phyloP scores from a whole-genome alignment of 1,139 yeast genomes.

The Saccharomycopsis hybrid region DNA sequence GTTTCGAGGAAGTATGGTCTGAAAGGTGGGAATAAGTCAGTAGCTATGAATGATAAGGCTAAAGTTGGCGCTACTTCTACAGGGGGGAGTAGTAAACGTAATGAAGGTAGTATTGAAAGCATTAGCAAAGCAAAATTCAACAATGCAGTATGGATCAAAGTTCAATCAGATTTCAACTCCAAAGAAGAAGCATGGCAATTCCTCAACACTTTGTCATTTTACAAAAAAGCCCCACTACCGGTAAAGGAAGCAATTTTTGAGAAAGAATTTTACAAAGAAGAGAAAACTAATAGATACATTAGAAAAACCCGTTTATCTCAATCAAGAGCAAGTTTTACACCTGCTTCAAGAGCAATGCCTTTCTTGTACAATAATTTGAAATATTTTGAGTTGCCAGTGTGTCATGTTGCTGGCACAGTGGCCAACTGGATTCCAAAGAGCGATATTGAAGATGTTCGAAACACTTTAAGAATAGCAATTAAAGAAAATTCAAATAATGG shows the following conservation, averaged over 20 bases:
- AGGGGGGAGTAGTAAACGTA: too few species aligned
- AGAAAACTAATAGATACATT: not conserved
- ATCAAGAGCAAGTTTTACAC: too few species aligned
- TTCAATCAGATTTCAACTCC: not conserved
- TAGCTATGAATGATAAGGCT: not conserved
- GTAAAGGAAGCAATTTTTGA: conserved; percentile 1
- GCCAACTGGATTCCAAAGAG: not conserved
- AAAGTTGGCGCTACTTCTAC: too few species aligned
- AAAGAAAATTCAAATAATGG: not conserved
- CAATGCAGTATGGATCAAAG: not conserved
- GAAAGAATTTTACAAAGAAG: conserved; percentile 1
- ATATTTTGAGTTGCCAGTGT: not conserved
- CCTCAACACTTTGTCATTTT: not conserved
- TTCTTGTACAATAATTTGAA: too few species aligned
- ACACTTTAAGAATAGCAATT: not conserved
- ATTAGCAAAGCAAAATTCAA: too few species aligned
- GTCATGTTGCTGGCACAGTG: not conserved
- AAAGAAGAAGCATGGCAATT: not conserved
- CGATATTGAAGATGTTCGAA: not conserved
- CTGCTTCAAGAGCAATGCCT: too few species aligned
- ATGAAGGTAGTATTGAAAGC: too few species aligned
- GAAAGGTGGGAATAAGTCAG: too few species aligned
- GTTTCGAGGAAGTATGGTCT: too few species aligned
- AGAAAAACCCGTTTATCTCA: not conserved
- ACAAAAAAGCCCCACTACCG: not conserved